phyloP scores from a whole-genome alignment of 148 eudicot genomes.

The Rhododendron molle region DNA sequence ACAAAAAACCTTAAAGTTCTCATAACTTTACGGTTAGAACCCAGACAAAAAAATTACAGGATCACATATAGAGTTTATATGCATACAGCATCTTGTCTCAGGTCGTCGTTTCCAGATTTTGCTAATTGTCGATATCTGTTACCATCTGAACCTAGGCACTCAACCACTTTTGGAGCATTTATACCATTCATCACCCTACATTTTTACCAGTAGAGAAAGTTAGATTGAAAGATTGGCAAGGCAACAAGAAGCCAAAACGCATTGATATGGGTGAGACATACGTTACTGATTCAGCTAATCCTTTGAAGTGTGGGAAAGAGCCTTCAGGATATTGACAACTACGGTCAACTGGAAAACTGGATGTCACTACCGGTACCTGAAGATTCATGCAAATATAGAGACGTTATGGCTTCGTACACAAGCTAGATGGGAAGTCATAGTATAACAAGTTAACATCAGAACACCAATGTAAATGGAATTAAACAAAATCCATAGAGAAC shows the following conservation, averaged over 20 bases:
- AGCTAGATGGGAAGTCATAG: neutral
- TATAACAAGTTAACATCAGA: neutral
- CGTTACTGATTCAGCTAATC: conserved; percentile 88
- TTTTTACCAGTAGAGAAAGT: conserved; percentile 4
- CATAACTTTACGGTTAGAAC: neutral
- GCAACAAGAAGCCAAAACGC: conserved; percentile 7
- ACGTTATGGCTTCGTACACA: neutral
- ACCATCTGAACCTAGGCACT: conserved; percentile 94
- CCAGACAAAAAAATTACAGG: neutral
- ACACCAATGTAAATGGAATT: neutral
- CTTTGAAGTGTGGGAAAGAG: conserved; percentile 86
- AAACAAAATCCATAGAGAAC: neutral
- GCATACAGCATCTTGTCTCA: conserved; percentile 98
- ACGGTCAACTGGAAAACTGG: conserved; percentile 70
- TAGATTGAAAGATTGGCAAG: conserved; percentile 8
- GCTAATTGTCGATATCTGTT: conserved; percentile 90
- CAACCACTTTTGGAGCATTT: conserved; percentile 98
- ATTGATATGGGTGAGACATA: conserved; percentile 27
- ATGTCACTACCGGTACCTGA: conserved; percentile 95
- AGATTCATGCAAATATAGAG: conserved; percentile 11
- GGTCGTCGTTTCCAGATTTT: conserved; percentile 98
- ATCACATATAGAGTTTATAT: conserved; percentile 13
- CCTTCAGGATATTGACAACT: conserved; percentile 84
- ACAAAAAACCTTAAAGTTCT: neutral
- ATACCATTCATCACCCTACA: conserved; percentile 97